phyloP scores from a whole-genome alignment of 352 stramenopile species.

The Blastocystis sp. region DNA sequence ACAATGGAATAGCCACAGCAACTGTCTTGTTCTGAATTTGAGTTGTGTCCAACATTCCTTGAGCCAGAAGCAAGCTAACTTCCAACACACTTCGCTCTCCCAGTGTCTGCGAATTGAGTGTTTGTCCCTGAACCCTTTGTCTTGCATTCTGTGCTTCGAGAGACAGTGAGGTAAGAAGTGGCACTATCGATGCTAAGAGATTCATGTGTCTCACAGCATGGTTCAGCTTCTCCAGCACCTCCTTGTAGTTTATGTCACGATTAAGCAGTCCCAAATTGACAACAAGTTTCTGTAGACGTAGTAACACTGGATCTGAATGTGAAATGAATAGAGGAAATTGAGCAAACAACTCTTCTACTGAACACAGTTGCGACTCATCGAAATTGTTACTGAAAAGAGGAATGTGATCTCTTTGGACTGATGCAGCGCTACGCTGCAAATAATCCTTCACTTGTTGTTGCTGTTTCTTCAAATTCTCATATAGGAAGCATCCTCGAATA shows the following conservation, averaged over 20 bases:
- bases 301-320: background rate
- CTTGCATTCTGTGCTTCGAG: background rate
- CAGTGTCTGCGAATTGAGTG: background rate
- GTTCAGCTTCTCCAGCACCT: background rate
- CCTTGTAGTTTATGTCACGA: background rate
- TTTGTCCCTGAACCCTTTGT: background rate
- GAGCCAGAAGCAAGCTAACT: background rate
- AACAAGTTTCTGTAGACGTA: slow-evolving; percentile 8
- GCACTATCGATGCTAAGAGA: background rate
- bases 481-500: background rate
- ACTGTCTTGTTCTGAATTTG: slow-evolving; percentile 37
- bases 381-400: slow-evolving; percentile 63
- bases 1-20: background rate
- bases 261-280: background rate
- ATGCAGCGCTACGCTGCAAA: background rate
- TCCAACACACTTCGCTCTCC: slow-evolving; percentile 22
- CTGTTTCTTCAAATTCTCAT: background rate
- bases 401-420: background rate
- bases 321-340: slow-evolving; percentile 31
- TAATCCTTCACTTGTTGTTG: background rate
- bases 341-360: background rate
- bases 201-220: background rate
- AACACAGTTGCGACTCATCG: slow-evolving; percentile 7
- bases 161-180: slow-evolving; percentile 4
- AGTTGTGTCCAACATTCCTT: slow-evolving; percentile 1